Conservation (phyloP, 352 stramenopile species). For the Phytophthora pistaciae region DNA sequence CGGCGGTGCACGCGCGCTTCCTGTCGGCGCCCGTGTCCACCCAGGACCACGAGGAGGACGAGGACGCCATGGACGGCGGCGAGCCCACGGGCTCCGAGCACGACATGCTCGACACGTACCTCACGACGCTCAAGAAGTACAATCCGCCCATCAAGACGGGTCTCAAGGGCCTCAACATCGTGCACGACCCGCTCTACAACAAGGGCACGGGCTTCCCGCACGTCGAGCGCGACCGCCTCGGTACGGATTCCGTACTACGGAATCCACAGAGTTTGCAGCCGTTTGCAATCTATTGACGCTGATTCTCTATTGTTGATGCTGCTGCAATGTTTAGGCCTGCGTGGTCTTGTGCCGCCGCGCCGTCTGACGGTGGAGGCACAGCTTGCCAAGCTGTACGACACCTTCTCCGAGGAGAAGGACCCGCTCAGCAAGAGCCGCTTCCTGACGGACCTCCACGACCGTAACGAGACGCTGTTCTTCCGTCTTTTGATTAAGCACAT, state of each 20-base stretch:
- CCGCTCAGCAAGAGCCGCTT: constrained; percentile 95
- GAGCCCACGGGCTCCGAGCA: constrained; percentile 43
- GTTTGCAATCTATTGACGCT: constrained; percentile 4
- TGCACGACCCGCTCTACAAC: constrained; percentile 90
- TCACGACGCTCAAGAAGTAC: constrained; percentile 80
- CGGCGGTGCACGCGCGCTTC: constrained; percentile 30
- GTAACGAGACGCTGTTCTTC: constrained; percentile 97
- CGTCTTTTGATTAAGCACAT: constrained; percentile 93
- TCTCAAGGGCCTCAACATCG: constrained; percentile 80
- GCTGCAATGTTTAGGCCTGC: constrained; percentile 56
- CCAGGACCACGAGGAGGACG: constrained; percentile 49
- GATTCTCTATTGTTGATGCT: constrained; percentile 1
- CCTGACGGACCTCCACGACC: constrained; percentile 95
- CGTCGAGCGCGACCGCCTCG: constrained; percentile 84
- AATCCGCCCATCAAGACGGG: constrained; percentile 81
- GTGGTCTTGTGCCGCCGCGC: constrained; percentile 84
- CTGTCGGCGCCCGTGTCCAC: constrained; percentile 30
- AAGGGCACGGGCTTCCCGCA: constrained; percentile 90
- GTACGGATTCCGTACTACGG: constrained; percentile 79
- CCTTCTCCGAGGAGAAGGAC: constrained; percentile 72
- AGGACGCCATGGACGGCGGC: constrained; percentile 39
- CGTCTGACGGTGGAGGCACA: constrained; percentile 76
- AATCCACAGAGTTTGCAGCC: background rate
- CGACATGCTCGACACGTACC: constrained; percentile 60
- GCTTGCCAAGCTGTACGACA: constrained; percentile 81